These are phyloP conservation scores for Eucommia ulmoides DNA, from an alignment of 257 asterid species.

Conservation along the genomic window DNA sequence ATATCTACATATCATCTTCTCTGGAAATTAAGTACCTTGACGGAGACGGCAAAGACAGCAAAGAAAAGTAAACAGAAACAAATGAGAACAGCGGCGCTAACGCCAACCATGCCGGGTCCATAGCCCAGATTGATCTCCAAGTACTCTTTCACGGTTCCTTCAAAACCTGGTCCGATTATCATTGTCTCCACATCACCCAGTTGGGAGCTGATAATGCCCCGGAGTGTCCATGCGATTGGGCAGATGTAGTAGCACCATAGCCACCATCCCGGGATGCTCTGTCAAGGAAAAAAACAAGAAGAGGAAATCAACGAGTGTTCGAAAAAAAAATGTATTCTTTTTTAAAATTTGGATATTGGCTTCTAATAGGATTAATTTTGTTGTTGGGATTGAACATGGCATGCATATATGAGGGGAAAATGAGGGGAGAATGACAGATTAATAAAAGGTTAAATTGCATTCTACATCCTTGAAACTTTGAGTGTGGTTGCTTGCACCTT, in stretches of 20 bases:
- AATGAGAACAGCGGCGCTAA: constrained; percentile 31
- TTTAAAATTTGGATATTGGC: too few species aligned
- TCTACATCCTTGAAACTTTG: too few species aligned
- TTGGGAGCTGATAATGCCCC: constrained; percentile 73
- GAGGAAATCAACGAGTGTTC: not conserved
- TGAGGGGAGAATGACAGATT: too few species aligned
- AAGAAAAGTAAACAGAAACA: constrained; percentile 46
- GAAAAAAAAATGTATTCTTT: too few species aligned
- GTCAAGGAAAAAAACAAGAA: not conserved
- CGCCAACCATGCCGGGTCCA: constrained; percentile 44
- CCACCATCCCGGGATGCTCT: constrained; percentile 89
- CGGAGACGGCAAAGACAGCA: constrained; percentile 42
- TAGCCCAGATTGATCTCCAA: constrained; percentile 37
- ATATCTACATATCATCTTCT: too few species aligned
- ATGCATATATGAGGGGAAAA: too few species aligned
- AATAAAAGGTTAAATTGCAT: too few species aligned
- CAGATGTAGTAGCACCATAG: constrained; percentile 81
- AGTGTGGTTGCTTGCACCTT: too few species aligned
- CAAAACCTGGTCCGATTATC: constrained; percentile 37
- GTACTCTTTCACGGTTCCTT: constrained; percentile 61
- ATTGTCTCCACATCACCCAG: constrained; percentile 62
- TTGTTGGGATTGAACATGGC: too few species aligned
- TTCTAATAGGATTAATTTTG: too few species aligned
- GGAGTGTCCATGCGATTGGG: constrained; percentile 68
- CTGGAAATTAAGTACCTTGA: constrained; percentile 65